phyloP scores from a whole-genome alignment of 306 rosid species.

The Biancaea sappan region DNA sequence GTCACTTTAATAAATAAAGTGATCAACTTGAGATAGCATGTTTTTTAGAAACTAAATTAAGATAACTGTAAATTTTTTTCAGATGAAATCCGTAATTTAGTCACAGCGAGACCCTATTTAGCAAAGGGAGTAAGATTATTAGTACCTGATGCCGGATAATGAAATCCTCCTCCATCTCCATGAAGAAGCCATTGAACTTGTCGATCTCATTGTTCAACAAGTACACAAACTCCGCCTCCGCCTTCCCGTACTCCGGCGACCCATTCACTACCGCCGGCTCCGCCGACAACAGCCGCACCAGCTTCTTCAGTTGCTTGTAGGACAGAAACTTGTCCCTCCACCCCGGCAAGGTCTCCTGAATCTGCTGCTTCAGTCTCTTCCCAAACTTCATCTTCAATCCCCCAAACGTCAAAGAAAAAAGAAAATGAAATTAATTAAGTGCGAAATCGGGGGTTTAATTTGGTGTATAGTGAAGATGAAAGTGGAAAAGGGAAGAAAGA shows the following conservation, averaged over 20 bases:
- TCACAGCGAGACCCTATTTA: no score
- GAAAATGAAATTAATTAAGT: neutral
- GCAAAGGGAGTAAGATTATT: neutral
- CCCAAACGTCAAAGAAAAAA: neutral
- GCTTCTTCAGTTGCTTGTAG: conserved; percentile 85
- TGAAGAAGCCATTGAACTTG: conserved; percentile 79
- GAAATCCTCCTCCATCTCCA: conserved; percentile 86
- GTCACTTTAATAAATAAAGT: no score
- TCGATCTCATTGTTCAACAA: conserved; percentile 83
- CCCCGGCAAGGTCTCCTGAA: conserved; percentile 64
- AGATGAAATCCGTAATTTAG: no score
- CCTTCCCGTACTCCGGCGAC: conserved; percentile 43
- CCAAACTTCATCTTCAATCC: conserved; percentile 72
- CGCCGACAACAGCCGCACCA: conserved; percentile 50
- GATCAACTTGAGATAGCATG: no score
- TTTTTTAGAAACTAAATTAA: no score
- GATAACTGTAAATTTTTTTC: no score
- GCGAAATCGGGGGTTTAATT: no score
- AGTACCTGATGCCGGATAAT: conserved; percentile 79
- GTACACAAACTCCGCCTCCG: conserved; percentile 63
- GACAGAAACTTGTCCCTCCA: conserved; percentile 85
- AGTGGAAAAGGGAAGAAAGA: no score
- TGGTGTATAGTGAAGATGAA: neutral
- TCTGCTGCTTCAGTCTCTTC: conserved; percentile 76
- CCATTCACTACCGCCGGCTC: conserved; percentile 41